Evolutionary conservation across 2,329 filamentous ascomycete genomes (phyloP).

Genomic region (Aspergillus chevalieri): DNA sequence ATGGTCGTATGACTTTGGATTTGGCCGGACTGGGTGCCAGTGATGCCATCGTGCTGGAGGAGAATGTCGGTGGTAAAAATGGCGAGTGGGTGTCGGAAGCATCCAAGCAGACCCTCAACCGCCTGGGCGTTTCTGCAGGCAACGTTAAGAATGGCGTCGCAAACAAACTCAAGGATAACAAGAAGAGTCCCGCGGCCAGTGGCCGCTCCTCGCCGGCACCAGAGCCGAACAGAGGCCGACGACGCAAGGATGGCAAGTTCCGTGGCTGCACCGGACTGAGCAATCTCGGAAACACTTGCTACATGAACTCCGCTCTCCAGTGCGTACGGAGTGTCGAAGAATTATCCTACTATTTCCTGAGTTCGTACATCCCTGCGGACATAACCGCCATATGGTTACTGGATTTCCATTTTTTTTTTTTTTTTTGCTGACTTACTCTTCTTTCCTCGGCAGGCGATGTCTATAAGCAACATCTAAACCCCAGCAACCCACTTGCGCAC

Average conservation of each 20-base stretch:
- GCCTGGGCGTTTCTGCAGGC: constrained; percentile 46
- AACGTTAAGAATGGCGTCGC: constrained; percentile 27
- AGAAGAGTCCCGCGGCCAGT: constrained; percentile 39
- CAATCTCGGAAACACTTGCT: constrained; percentile 95
- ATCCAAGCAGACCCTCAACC: constrained; percentile 37
- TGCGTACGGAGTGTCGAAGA: constrained; percentile 92
- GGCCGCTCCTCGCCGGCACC: constrained; percentile 66
- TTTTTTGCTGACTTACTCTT: constrained; percentile 9
- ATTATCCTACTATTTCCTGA: constrained; percentile 82
- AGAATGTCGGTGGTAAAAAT: constrained; percentile 55
- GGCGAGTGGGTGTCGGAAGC: constrained; percentile 53
- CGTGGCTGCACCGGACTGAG: constrained; percentile 74
- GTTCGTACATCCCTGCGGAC: constrained; percentile 19
- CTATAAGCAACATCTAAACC: constrained; percentile 76
- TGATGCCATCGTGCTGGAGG: constrained; percentile 76
- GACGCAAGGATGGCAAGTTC: constrained; percentile 61
- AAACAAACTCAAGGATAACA: constrained; percentile 27
- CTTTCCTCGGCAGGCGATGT: constrained; percentile 44
- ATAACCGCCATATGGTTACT: neutral
- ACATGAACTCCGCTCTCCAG: constrained; percentile 97
- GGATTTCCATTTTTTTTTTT: neutral
- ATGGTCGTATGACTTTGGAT: constrained; percentile 62
- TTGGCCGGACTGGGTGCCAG: constrained; percentile 64
- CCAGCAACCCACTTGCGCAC: constrained; percentile 76
- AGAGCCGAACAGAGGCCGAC: constrained; percentile 60